These are phyloP conservation scores for Tanacetum coccineum DNA, from an alignment of 129 eudicot genomes.

Conservation along the genomic window DNA sequence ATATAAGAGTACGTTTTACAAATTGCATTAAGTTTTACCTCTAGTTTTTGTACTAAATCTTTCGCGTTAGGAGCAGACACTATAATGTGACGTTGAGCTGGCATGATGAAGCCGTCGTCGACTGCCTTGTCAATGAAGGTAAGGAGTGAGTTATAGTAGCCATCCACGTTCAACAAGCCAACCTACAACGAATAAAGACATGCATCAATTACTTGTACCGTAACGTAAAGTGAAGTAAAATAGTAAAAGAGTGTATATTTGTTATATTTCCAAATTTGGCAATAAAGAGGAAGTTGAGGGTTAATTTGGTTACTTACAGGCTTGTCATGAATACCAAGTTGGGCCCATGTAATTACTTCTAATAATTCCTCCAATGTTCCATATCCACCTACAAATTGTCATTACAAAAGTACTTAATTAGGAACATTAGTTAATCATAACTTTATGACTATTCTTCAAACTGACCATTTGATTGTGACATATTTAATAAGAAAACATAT, in stretches of 20 bases:
- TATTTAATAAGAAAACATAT: background rate
- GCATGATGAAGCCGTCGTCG: slow-evolving; percentile 57
- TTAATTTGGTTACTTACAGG: slow-evolving; percentile 43
- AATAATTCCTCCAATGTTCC: slow-evolving; percentile 66
- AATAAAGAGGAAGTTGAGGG: slow-evolving; percentile 10
- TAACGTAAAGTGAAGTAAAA: background rate
- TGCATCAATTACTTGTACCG: background rate
- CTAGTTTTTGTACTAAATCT: slow-evolving; percentile 55
- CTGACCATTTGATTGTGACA: slow-evolving; percentile 23
- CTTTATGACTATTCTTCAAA: slow-evolving; percentile 7
- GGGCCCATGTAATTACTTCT: slow-evolving; percentile 71
- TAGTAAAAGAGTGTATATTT: too few species aligned
- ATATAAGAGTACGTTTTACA: background rate
- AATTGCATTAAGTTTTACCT: slow-evolving; percentile 23
- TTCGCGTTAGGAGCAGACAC: slow-evolving; percentile 49
- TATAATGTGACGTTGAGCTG: slow-evolving; percentile 54
- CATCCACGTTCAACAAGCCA: slow-evolving; percentile 66
- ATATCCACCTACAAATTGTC: slow-evolving; percentile 49
- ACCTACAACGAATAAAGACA: slow-evolving; percentile 27
- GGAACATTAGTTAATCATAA: background rate
- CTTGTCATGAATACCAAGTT: slow-evolving; percentile 67
- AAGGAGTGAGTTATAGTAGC: slow-evolving; percentile 50
- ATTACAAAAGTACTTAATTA: slow-evolving; percentile 5
- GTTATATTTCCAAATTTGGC: slow-evolving; percentile 21
- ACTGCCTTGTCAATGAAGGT: slow-evolving; percentile 63